These are phyloP conservation scores for Colletotrichum sp. DNA, from an alignment of 2,329 filamentous ascomycete genomes.

Conservation along the genomic window DNA sequence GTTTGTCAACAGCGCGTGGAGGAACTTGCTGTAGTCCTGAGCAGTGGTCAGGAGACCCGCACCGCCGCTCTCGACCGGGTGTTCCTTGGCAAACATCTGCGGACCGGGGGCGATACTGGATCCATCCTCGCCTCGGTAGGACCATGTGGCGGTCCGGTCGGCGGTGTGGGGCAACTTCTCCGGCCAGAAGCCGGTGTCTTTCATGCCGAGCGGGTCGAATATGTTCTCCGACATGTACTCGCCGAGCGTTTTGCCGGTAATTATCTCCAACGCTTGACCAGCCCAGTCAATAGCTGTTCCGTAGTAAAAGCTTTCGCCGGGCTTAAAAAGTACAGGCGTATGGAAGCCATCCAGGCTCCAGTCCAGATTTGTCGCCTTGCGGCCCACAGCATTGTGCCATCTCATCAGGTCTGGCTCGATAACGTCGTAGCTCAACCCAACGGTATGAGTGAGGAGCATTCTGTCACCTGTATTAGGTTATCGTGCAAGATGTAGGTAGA, in stretches of 20 bases:
- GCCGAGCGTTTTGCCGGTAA: conserved; percentile 40
- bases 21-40: conserved; percentile 41
- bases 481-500: background rate
- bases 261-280: conserved; percentile 45
- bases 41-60: conserved; percentile 48
- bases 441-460: conserved; percentile 54
- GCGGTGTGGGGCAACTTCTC: conserved; percentile 28
- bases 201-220: conserved; percentile 40
- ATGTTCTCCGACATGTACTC: conserved; percentile 42
- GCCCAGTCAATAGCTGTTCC: conserved; percentile 53
- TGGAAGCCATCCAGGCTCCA: conserved; percentile 41
- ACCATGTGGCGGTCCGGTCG: conserved; percentile 25
- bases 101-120: conserved; percentile 25
- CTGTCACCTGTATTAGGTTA: conserved; percentile 15
- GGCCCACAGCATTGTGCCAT: conserved; percentile 43
- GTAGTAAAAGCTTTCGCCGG: conserved; percentile 56
- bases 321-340: conserved; percentile 48
- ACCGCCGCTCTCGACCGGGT: conserved; percentile 46
- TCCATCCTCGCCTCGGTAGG: conserved; percentile 24
- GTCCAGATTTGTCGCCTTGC: conserved; percentile 33
- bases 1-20: conserved; percentile 36
- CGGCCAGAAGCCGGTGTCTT: conserved; percentile 41
- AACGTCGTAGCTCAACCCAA: conserved; percentile 50
- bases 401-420: conserved; percentile 41
- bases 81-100: conserved; percentile 29